Evolutionary conservation across 495 filamentous ascomycete species (phyloP), one percentile per base, ranked within the genome.

Genomic region (Podospora didyma): DNA sequence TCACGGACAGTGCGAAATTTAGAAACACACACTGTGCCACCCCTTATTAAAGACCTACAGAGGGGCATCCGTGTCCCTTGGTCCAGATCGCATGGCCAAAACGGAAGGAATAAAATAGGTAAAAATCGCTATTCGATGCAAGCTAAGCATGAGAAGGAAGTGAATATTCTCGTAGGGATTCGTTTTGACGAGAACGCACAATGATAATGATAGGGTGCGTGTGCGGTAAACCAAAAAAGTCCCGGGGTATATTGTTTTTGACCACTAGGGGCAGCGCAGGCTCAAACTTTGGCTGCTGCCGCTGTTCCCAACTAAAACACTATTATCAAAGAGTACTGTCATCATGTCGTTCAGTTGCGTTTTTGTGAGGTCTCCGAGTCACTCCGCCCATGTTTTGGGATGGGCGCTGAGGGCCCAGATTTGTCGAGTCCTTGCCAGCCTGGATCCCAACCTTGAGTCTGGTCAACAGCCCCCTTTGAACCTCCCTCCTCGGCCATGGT

Each of bases 401-500:
- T 46, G 9, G 66, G 62, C 26, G 58, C 58, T 31, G 63, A 46
- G 0, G 71, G 65, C 16, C 74, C 77, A 11, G 74, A 78, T 2
- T 68, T 68, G 53, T 78, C 77, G 5, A 77, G 50, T 0, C 75
- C 76, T 53, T 69, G 60, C 76, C 76, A 78, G 0, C 51, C 58
- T 0, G 62, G 53, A 55, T 74, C 70, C 80, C 79, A 82, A 16
- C 78, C 77, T 24, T 73, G 67, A 17, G 49, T 41, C 20, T 62
- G 54, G 54, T 79, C 78, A 2, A 75, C 75, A 1, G 73, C 78
- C 10, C 72, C 73, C 35, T 67, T 68, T 0, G 78, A 76, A 22
- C 78, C 72, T 6, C 85, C 85, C 21, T 75, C 69, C 41, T 75
- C 72, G 2, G 79, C 81, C 69, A 88, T 79, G 37, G 72, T 79